Percentiles rank a stretch among this genome's conserved stretches.
Conservation (phyloP, 108 stramenopile species). For the Pseudonitzschia delicatissima region DNA sequence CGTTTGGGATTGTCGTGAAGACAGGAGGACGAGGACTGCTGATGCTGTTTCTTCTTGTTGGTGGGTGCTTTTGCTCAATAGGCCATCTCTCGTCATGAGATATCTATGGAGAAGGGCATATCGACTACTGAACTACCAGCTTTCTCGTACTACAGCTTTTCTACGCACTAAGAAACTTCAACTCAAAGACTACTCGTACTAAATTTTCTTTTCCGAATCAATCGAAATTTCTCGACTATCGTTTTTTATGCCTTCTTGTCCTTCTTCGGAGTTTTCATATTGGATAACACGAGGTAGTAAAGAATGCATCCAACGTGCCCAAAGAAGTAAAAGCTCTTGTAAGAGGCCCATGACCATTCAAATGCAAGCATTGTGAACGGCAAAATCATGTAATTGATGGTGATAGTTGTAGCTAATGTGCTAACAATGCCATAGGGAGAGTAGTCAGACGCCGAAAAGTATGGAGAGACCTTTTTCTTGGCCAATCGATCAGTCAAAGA, state of each 20-base stretch:
- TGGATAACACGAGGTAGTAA: slow-evolving; percentile 55
- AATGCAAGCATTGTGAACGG: slow-evolving; percentile 73
- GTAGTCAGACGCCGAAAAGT: slow-evolving; percentile 67
- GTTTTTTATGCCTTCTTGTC: slow-evolving; percentile 29
- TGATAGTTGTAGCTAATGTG: slow-evolving; percentile 62
- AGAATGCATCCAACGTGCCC: slow-evolving; percentile 71
- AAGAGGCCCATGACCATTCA: slow-evolving; percentile 58
- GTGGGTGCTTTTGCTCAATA: too few species aligned
- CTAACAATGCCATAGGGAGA: slow-evolving; percentile 70
- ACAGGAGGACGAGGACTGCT: too few species aligned
- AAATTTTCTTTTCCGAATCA: too few species aligned
- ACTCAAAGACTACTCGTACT: too few species aligned
- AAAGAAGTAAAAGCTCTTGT: slow-evolving; percentile 78
- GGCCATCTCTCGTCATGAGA: too few species aligned
- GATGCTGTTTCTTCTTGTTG: too few species aligned
- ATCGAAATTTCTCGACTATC: too few species aligned
- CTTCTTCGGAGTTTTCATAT: slow-evolving; percentile 68
- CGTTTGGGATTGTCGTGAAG: too few species aligned
- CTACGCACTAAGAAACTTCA: too few species aligned
- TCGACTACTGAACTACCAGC: too few species aligned
- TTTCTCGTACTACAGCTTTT: too few species aligned
- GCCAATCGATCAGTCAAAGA: slow-evolving; percentile 83
- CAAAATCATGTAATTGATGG: slow-evolving; percentile 77
- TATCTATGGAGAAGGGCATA: too few species aligned
- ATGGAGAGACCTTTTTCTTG: slow-evolving; percentile 81